Base-by-base conservation (phyloP, 2,329 filamentous ascomycete genomes). In the Paracoccidioides lutzii region DNA sequence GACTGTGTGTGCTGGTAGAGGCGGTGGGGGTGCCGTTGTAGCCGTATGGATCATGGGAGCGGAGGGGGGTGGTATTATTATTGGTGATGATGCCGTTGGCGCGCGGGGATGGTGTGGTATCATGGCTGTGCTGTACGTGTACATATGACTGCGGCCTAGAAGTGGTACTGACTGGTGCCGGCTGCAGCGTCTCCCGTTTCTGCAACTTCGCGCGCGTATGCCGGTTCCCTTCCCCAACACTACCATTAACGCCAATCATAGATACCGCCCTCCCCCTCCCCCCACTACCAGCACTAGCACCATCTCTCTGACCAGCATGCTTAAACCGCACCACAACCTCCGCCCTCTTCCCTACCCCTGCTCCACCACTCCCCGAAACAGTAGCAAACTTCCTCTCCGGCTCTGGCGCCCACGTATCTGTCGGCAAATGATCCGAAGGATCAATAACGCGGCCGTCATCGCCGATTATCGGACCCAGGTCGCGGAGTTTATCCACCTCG, bases 361-460 rank as follows among this genome's bases (percentile, higher is more conserved):
- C 22, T 22, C 22, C 22, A 22, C 22, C 22, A 22, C 22, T 22
- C 22, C 22, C 22, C 22, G 22, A 22, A 22, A 22, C 22, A 22
- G 22, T 22, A 22, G 22, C 22, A 22, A 65, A 71, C 61, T 83
- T 84, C 42, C 76, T 75, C 59, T 83, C 80, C 2, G 82, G 82
- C 62, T 85, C 82, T 0, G 82, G 82, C 0, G 82, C 82, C 82
- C 82, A 85, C 2, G 80, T 81, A 59, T 83, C 78, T 3, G 82
- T 74, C 0, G 82, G 82, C 1, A 85, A 72, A 64, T 84, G 81
- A 64, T 85, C 82, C 0, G 81, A 82, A 4, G 82, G 82, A 66
- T 85, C 82, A 61, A 85, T 82, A 55, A 82, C 77, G 38, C 81
- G 76, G 14, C 82, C 82, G 64, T 83, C 79, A 63, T 81, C 81